These are phyloP conservation scores for Aquilaria agallochum DNA, from an alignment of 441 rosid species.

Conservation along the genomic window DNA sequence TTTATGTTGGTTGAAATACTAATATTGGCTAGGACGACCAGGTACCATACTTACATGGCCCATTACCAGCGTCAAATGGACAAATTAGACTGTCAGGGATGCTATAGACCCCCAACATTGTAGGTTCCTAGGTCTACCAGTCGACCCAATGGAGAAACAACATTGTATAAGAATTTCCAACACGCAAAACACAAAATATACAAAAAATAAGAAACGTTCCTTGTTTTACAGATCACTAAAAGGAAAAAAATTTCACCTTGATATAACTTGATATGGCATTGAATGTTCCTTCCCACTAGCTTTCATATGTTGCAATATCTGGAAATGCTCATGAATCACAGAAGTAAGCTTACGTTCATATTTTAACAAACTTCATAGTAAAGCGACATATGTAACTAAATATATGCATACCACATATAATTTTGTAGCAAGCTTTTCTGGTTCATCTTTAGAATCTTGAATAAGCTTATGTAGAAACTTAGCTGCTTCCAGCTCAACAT, in stretches of 20 bases:
- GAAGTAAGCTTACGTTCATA: conserved; percentile 4
- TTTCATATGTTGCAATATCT: conserved; percentile 99
- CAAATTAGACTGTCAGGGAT: too few species aligned
- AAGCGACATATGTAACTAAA: conserved; percentile 13
- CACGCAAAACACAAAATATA: neutral
- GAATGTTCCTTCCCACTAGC: conserved; percentile 97
- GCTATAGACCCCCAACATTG: too few species aligned
- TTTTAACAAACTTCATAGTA: conserved; percentile 14
- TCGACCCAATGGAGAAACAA: neutral
- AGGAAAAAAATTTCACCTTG: conserved; percentile 49
- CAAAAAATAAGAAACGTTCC: conserved; percentile 1
- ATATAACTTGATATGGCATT: conserved; percentile 99
- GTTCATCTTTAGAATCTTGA: conserved; percentile 98
- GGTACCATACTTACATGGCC: too few species aligned
- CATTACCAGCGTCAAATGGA: too few species aligned
- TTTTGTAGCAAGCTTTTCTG: conserved; percentile 91
- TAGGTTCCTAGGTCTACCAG: neutral
- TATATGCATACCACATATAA: conserved; percentile 74
- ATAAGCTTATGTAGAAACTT: conserved; percentile 98
- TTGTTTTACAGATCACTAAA: neutral
- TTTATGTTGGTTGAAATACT: too few species aligned
- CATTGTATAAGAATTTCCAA: neutral
- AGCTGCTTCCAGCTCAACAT: conserved; percentile 99
- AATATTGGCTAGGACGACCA: too few species aligned
- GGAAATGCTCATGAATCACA: conserved; percentile 20